Conservation (phyloP, 495 filamentous ascomycete species). For the Parathielavia hyrcaniae region DNA sequence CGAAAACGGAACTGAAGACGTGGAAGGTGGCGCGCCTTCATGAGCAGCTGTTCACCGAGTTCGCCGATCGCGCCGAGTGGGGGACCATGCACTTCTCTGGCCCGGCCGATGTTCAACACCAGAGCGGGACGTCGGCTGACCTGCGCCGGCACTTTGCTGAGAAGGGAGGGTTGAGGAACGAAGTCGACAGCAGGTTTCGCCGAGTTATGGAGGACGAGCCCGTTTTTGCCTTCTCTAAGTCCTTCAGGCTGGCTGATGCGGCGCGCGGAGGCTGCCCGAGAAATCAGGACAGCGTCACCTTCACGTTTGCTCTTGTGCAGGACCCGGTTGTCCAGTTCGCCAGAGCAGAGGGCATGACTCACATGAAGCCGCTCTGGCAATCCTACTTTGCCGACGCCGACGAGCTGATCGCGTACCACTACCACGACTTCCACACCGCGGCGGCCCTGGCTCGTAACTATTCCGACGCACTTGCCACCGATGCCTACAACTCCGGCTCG, state of each 20-base stretch:
- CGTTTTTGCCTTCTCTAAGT: conserved; percentile 85
- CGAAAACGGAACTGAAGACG: conserved; percentile 39
- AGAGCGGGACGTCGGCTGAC: conserved; percentile 62
- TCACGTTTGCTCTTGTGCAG: conserved; percentile 79
- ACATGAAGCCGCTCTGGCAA: conserved; percentile 82
- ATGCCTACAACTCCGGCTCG: conserved; percentile 65
- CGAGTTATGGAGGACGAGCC: conserved; percentile 78
- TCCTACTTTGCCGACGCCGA: conserved; percentile 62
- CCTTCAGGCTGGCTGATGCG: conserved; percentile 49
- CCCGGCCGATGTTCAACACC: conserved; percentile 56
- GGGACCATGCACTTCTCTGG: conserved; percentile 72
- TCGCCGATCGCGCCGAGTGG: conserved; percentile 78
- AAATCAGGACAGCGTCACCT: conserved; percentile 54
- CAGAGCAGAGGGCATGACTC: conserved; percentile 67
- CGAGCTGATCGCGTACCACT: conserved; percentile 66
- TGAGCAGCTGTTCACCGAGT: conserved; percentile 70
- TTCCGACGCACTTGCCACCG: conserved; percentile 65
- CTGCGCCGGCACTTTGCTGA: conserved; percentile 69
- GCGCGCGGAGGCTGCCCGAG: conserved; percentile 20
- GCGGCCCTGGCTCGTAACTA: conserved; percentile 64
- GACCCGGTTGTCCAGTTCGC: conserved; percentile 84
- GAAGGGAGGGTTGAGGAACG: conserved; percentile 53
- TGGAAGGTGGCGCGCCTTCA: conserved; percentile 56
- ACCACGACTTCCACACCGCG: conserved; percentile 63
- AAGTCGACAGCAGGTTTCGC: conserved; percentile 57